These are phyloP conservation scores for Eucalyptus tenuipes DNA, from an alignment of 345 rosid species.

Conservation along the genomic window DNA sequence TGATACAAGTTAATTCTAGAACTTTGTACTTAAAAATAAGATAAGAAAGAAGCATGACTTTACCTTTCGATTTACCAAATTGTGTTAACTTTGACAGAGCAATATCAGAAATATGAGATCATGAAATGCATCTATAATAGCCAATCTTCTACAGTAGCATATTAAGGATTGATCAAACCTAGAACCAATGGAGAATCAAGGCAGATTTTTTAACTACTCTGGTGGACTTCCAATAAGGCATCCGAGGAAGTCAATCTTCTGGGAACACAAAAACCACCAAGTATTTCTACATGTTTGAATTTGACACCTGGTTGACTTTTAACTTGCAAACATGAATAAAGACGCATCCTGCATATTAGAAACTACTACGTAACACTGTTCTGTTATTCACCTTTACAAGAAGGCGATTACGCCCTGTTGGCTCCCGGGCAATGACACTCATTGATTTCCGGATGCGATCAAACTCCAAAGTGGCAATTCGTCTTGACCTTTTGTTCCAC, in stretches of 20 bases:
- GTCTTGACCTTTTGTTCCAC: constrained; percentile 69
- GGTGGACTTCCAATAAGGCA: neutral
- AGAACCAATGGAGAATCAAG: neutral
- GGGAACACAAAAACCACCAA: neutral
- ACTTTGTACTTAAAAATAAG: neutral
- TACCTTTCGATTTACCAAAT: neutral
- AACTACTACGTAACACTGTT: neutral
- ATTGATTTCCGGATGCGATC: constrained; percentile 83
- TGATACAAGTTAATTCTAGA: neutral
- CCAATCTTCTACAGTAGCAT: neutral
- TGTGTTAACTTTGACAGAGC: neutral
- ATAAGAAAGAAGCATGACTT: neutral
- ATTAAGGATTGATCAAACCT: neutral
- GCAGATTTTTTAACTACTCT: neutral
- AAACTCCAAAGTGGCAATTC: constrained; percentile 76
- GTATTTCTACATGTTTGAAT: neutral
- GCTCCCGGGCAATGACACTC: constrained; percentile 68
- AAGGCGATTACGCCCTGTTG: constrained; percentile 57
- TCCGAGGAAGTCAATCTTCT: neutral
- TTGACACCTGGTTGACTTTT: neutral
- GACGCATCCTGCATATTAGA: neutral
- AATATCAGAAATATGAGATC: neutral
- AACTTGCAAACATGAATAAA: neutral
- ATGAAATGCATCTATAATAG: neutral
- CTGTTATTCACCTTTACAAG: constrained; percentile 64